Conservation (phyloP, 2,329 filamentous ascomycete species). For the Helotiales sp. region DNA sequence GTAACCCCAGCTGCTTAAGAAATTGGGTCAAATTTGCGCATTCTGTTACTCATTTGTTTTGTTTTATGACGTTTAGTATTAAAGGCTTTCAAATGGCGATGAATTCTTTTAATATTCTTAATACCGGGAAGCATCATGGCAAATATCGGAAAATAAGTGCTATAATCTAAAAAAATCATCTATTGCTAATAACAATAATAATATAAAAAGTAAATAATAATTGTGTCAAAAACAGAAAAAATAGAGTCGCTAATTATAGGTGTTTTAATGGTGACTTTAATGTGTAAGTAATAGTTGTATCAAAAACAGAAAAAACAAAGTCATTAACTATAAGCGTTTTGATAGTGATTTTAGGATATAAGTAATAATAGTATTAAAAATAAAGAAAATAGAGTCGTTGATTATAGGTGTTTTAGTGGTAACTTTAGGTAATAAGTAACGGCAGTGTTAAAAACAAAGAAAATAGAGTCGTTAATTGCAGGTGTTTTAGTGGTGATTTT, state of each 20-base stretch:
- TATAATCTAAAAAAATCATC: neutral
- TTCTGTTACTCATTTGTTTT: neutral
- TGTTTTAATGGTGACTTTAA: no score
- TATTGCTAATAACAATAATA: neutral
- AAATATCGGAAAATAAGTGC: neutral
- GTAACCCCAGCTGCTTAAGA: neutral
- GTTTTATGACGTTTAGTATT: neutral
- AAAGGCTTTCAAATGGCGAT: neutral
- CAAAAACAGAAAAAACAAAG: neutral
- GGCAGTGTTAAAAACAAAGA: no score
- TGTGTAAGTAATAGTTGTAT: neutral
- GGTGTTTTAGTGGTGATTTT: no score
- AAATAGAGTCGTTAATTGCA: no score
- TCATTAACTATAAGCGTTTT: no score
- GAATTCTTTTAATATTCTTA: neutral
- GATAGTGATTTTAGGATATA: no score
- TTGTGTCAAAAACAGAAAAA: no score
- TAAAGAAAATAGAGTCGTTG: no score
- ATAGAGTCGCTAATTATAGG: no score
- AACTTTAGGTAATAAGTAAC: no score
- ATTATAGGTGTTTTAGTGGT: no score
- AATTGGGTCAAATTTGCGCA: neutral
- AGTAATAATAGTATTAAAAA: no score
- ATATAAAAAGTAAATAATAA: neutral
- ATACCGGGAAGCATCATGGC: neutral